phyloP scores from a whole-genome alignment of 768 basidiomycete species.

The Suillus placidus region DNA sequence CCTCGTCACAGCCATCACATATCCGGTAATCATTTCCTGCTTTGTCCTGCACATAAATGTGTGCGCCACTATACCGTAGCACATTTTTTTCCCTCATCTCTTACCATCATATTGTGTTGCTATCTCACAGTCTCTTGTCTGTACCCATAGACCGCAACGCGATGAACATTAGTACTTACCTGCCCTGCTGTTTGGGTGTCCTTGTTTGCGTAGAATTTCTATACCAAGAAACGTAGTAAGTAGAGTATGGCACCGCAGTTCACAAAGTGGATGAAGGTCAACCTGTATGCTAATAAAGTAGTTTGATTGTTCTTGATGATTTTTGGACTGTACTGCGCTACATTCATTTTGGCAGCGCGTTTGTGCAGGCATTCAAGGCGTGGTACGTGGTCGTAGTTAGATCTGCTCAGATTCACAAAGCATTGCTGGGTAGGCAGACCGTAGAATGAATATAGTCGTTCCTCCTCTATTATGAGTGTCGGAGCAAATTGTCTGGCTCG shows the following conservation, averaged over 20 bases:
- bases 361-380: not conserved
- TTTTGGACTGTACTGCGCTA: not conserved
- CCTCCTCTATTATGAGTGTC: too few relatives aligned
- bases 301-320: not conserved
- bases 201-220: conserved; percentile 19
- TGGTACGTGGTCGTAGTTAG: too few relatives aligned
- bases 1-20: conserved; percentile 18
- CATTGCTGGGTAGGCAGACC: too few relatives aligned
- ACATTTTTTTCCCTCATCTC: conserved; percentile 2
- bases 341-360: not conserved
- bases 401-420: too few relatives aligned
- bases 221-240: conserved; percentile 23
- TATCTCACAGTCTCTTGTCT: conserved; percentile 11
- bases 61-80: conserved; percentile 8
- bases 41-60: conserved; percentile 6
- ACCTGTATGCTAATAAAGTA: conserved; percentile 10
- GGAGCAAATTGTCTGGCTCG: too few relatives aligned
- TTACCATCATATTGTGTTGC: conserved; percentile 11
- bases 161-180: conserved; percentile 13
- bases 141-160: conserved; percentile 9
- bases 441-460: too few relatives aligned
- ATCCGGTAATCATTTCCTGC: not conserved
- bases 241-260: conserved; percentile 6
- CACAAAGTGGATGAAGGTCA: not conserved
- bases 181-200: not conserved